phyloP scores from a whole-genome alignment of 1,139 yeast species.

The Arxiozyma heterogenica region DNA sequence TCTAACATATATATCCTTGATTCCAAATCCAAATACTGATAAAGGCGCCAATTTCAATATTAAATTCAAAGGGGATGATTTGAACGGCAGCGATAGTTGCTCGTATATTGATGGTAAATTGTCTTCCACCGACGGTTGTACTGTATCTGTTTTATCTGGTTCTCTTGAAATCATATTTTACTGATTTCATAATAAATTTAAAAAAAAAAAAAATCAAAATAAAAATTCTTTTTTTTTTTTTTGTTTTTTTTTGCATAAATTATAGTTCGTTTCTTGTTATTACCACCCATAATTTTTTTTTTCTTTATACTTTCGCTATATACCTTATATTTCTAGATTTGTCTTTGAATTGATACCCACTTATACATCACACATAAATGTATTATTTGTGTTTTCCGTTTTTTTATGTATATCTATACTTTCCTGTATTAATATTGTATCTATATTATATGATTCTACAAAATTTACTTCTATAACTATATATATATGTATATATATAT shows the following conservation, averaged over 20 bases:
- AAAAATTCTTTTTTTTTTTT: too few relatives aligned
- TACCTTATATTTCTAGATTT: too few relatives aligned
- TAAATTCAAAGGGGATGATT: conserved; percentile 63
- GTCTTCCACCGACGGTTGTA: conserved; percentile 73
- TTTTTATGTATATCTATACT: too few relatives aligned
- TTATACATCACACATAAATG: too few relatives aligned
- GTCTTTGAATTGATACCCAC: too few relatives aligned
- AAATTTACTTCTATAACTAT: too few relatives aligned
- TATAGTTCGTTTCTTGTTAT: neutral
- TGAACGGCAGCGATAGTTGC: conserved; percentile 77
- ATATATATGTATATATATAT: too few relatives aligned
- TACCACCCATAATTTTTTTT: too few relatives aligned
- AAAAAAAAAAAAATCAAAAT: too few relatives aligned
- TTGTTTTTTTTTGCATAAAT: neutral
- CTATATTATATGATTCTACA: neutral
- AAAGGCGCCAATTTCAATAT: conserved; percentile 74
- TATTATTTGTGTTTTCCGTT: too few relatives aligned
- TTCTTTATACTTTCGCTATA: too few relatives aligned
- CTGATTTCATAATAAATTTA: neutral
- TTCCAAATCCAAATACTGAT: conserved; percentile 88
- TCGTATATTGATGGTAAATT: conserved; percentile 69
- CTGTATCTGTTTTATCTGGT: conserved; percentile 78
- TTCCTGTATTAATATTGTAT: neutral
- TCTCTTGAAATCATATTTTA: conserved; percentile 42
- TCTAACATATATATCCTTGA: conserved; percentile 74